These are phyloP conservation scores for Penicillium daleae DNA, from an alignment of 495 filamentous ascomycete genomes.

Conservation along the genomic window DNA sequence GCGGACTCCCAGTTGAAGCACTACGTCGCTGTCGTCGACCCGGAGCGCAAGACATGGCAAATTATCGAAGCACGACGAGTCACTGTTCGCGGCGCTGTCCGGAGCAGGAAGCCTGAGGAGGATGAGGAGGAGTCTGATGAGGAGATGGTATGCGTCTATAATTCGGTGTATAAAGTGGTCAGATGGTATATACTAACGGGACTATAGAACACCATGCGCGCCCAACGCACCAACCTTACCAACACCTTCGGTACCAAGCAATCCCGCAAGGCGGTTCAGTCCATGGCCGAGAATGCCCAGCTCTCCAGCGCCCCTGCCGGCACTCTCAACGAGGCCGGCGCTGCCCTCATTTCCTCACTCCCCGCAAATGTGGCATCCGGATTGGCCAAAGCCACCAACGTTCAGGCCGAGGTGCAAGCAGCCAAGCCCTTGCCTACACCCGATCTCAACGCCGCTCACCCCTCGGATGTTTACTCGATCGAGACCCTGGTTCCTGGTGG, in stretches of 20 bases:
- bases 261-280: slow-evolving; percentile 80
- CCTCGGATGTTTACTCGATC: slow-evolving; percentile 82
- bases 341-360: slow-evolving; percentile 66
- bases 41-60: slow-evolving; percentile 68
- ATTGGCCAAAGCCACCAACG: slow-evolving; percentile 61
- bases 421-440: slow-evolving; percentile 78
- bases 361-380: slow-evolving; percentile 58
- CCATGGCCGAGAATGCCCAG: slow-evolving; percentile 80
- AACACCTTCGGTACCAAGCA: slow-evolving; percentile 94
- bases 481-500: slow-evolving; percentile 63
- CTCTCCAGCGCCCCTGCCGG: slow-evolving; percentile 50
- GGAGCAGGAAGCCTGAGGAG: slow-evolving; percentile 50
- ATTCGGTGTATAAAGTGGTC: neutral
- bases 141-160: slow-evolving; percentile 34
- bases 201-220: slow-evolving; percentile 54
- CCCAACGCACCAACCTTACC: slow-evolving; percentile 72
- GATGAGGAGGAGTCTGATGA: slow-evolving; percentile 46
- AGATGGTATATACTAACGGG: slow-evolving; percentile 13
- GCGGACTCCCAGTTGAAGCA: slow-evolving; percentile 73
- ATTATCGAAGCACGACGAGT: slow-evolving; percentile 77
- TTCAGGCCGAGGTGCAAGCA: slow-evolving; percentile 68
- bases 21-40: slow-evolving; percentile 86
- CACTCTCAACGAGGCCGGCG: slow-evolving; percentile 58
- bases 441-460: slow-evolving; percentile 69
- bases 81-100: slow-evolving; percentile 65